phyloP scores from a whole-genome alignment of 2,329 filamentous ascomycete genomes.

The Neoascochyta sp. region DNA sequence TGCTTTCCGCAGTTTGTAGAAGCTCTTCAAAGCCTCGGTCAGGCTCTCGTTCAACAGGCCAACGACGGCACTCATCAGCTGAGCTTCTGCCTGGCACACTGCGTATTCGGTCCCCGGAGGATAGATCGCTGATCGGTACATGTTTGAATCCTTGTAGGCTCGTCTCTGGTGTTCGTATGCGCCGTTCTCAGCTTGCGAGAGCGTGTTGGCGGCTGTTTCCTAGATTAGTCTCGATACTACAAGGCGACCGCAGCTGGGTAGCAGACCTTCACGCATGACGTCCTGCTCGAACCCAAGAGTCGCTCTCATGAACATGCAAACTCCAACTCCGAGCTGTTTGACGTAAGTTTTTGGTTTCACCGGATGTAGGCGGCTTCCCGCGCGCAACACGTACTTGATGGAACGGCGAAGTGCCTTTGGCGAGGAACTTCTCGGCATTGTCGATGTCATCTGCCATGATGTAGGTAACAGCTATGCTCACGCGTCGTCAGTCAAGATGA shows the following conservation, averaged over 20 bases:
- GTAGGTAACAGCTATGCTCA: slow-evolving; percentile 56
- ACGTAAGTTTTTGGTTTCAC: slow-evolving; percentile 14
- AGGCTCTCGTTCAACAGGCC: slow-evolving; percentile 88
- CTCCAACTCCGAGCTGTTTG: slow-evolving; percentile 67
- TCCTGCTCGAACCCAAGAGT: slow-evolving; percentile 90
- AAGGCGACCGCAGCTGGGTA: background rate
- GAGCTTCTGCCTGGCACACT: slow-evolving; percentile 76
- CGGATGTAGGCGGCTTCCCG: slow-evolving; percentile 1
- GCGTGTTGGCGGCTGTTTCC: slow-evolving; percentile 60
- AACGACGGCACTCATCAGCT: slow-evolving; percentile 85
- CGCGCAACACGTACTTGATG: slow-evolving; percentile 57
- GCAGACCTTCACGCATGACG: slow-evolving; percentile 70
- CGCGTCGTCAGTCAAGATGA: slow-evolving; percentile 25
- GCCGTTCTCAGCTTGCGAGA: slow-evolving; percentile 71
- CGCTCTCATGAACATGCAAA: slow-evolving; percentile 80
- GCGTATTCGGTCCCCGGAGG: slow-evolving; percentile 82
- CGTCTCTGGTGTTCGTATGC: slow-evolving; percentile 73
- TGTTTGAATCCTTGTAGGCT: slow-evolving; percentile 61
- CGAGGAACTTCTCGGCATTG: slow-evolving; percentile 69
- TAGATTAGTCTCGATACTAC: slow-evolving; percentile 6
- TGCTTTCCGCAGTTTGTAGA: slow-evolving; percentile 88
- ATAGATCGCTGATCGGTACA: slow-evolving; percentile 64
- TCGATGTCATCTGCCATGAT: slow-evolving; percentile 92
- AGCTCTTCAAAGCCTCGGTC: slow-evolving; percentile 85
- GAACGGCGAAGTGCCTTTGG: slow-evolving; percentile 75